Evolutionary conservation across 2,329 filamentous ascomycete species (phyloP).

Genomic region (Clonostachys byssicola): DNA sequence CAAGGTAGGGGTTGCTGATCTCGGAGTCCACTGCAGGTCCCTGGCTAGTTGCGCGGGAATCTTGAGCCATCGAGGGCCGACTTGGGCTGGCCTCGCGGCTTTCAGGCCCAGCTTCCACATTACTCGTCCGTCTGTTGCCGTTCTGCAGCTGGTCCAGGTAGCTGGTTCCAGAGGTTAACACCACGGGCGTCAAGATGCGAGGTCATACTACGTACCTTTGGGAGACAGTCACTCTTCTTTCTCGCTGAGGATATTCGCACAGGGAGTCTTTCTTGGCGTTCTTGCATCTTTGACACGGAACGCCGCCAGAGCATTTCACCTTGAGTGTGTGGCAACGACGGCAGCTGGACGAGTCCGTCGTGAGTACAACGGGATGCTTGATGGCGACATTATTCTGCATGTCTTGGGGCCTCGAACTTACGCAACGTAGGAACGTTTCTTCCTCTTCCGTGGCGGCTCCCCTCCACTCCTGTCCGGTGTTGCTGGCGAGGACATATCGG

Average conservation of each 20-base stretch:
- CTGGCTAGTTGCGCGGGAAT: slow-evolving; percentile 4
- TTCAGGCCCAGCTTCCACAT: background rate
- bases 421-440: too few species aligned
- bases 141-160: slow-evolving; percentile 5
- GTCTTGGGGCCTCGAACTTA: too few species aligned
- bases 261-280: slow-evolving; percentile 3
- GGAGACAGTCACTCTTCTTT: slow-evolving; percentile 4
- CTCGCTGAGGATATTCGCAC: slow-evolving; percentile 5
- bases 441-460: too few species aligned
- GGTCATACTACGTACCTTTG: slow-evolving; percentile 3
- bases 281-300: slow-evolving; percentile 5
- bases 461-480: too few species aligned
- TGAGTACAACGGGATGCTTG: too few species aligned
- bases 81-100: background rate
- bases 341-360: slow-evolving; percentile 1
- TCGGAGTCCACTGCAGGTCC: slow-evolving; percentile 1
- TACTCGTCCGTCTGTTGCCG: background rate
- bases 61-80: background rate
- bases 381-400: too few species aligned
- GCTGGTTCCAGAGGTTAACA: background rate
- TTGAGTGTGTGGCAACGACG: slow-evolving; percentile 8
- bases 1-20: slow-evolving; percentile 5
- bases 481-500: too few species aligned
- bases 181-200: background rate
- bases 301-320: slow-evolving; percentile 7